A percentile compares a stretch with the other conserved stretches of the same genome.
These are phyloP conservation scores for Pythium biforme DNA, from an alignment of 352 stramenopile species.

Conservation along the genomic window DNA sequence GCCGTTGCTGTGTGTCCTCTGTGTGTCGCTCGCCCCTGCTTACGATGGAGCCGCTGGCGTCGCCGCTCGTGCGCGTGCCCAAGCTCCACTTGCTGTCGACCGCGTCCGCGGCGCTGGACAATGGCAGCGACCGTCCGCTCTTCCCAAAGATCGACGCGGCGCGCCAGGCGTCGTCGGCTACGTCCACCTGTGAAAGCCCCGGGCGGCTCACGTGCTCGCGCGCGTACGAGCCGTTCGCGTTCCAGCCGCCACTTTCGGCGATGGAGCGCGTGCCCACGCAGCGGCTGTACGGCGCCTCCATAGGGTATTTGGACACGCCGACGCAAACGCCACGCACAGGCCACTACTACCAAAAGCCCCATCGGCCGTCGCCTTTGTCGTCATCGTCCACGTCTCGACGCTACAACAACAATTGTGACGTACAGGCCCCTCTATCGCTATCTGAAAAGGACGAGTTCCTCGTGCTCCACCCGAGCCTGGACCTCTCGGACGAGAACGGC, in stretches of 20 bases:
- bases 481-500: slow-evolving; percentile 51
- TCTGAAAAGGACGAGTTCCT: slow-evolving; percentile 37
- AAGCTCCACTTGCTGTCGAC: slow-evolving; percentile 21
- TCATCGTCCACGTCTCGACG: neutral
- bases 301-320: slow-evolving; percentile 12
- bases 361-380: neutral
- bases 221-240: slow-evolving; percentile 10
- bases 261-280: slow-evolving; percentile 15
- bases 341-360: neutral
- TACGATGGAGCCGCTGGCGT: slow-evolving; percentile 22
- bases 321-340: neutral
- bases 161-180: neutral
- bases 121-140: slow-evolving; percentile 3
- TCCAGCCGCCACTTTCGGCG: slow-evolving; percentile 3
- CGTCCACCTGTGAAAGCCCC: neutral
- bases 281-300: slow-evolving; percentile 18
- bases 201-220: slow-evolving; percentile 6
- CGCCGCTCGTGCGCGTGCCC: slow-evolving; percentile 11
- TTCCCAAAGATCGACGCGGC: slow-evolving; percentile 19
- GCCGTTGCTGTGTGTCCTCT: neutral
- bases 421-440: too few relatives aligned
- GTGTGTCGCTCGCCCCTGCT: neutral
- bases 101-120: neutral
- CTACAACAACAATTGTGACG: neutral
- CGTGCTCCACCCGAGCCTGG: slow-evolving; percentile 56